Base-by-base conservation (phyloP, 192 early-diverging fungal species). In the Backusella mclennaniae region DNA sequence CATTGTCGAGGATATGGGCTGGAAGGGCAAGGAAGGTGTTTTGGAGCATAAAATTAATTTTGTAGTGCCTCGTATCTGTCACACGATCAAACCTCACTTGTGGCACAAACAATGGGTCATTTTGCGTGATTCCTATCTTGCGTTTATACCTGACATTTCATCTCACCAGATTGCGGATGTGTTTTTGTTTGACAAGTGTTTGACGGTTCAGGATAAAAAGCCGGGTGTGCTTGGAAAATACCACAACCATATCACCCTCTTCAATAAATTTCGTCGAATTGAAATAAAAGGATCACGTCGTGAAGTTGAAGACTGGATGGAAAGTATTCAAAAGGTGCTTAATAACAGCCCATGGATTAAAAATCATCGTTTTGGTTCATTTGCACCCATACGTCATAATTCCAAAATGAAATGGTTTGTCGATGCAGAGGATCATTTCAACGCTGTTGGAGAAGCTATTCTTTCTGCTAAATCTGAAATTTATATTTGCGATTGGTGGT, bases 11-110 rank as follows among this genome's bases (percentile, higher is more conserved):
- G 92, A 93, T 74, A 92, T 93, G 84, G 91, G 93, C 1, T 95
- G 93, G 93, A 95, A 95, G 73, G 93, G 93, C 53, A 95, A 95
- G 73, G 93, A 95, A 74, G 91, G 90, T 17, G 90, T 90, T 74
- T 76, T 93, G 76, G 91, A 91, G 36, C 89, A 89, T n/a, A 90
- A 88, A 38, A 80, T 91, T 31, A 87, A 90, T 49, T 80, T 84
- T 59, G 75, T 84, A 0, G 69, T 73, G 4, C 78, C 78, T 14
- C 67, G 76, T 4, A 15, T 84, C 6, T 84, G 82, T 44, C 66
- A 77, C 3, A 35, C 75, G 21, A 29, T 80, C 1, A 66, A 63
- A 35, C 69, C 79, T 8, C 63, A 68, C 26, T 29, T 73, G 9
- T 95, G 92, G 92, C 76, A 79, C 33, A 85, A 84, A 12, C 87